A percentile compares a stretch with the other conserved stretches of the same genome.
Evolutionary conservation across 176 grass and related monocot genomes (phyloP).

Genomic region (Pontederia crassipes): DNA sequence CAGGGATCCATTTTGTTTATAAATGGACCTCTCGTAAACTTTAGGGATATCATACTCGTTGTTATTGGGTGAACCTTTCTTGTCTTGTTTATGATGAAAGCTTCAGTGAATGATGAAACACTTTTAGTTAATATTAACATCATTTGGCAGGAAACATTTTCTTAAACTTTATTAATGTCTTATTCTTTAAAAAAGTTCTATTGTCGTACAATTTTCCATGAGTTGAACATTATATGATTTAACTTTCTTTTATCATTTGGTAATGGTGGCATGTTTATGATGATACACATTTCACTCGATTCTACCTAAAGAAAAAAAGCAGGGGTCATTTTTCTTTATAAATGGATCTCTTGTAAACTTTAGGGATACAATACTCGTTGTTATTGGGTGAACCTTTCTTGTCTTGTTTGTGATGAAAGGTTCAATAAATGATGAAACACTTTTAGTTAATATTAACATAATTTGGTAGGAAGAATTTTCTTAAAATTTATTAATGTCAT

Average conservation of each 20-base stretch:
- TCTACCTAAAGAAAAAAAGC: neutral
- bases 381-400: conserved; percentile 8
- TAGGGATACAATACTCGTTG: conserved; percentile 10
- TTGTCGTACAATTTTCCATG: too few relatives aligned
- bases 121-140: neutral
- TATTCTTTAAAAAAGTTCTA: too few relatives aligned
- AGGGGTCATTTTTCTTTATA: conserved; percentile 12
- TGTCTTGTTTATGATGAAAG: neutral
- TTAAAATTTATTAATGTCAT: too few relatives aligned
- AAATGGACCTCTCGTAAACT: neutral
- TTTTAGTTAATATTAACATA: too few relatives aligned
- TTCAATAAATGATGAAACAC: neutral
- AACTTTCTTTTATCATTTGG: too few relatives aligned
- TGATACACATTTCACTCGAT: too few relatives aligned
- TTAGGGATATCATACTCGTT: conserved; percentile 19
- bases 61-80: conserved; percentile 10
- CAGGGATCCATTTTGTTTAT: neutral
- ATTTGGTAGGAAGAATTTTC: too few relatives aligned
- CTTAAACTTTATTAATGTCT: too few relatives aligned
- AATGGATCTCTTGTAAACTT: conserved; percentile 22
- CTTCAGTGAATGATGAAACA: neutral
- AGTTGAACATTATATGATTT: too few relatives aligned
- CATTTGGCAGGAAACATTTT: too few relatives aligned
- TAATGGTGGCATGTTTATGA: too few relatives aligned
- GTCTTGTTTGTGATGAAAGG: neutral